Conservation (phyloP, 2,329 filamentous ascomycete genomes). For the Fusarium floridanum region DNA sequence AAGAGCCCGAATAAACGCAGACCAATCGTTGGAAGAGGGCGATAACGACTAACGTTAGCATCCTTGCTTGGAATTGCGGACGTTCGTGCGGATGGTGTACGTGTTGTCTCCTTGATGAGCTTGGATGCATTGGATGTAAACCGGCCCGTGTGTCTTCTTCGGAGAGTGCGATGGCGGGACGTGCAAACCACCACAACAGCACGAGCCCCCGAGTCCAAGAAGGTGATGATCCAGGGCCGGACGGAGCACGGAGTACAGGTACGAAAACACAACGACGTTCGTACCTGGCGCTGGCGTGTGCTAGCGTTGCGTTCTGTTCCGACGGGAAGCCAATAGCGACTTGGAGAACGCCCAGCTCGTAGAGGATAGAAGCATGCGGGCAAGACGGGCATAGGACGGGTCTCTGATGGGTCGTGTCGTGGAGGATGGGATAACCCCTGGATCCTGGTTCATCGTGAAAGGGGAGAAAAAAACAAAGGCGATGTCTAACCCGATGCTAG, state of each 20-base stretch:
- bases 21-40: slow-evolving; percentile 43
- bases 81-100: slow-evolving; percentile 13
- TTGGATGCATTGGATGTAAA: slow-evolving; percentile 27
- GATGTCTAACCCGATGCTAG: slow-evolving; percentile 3
- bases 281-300: slow-evolving; percentile 14
- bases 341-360: slow-evolving; percentile 16
- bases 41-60: slow-evolving; percentile 17
- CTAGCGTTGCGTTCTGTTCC: slow-evolving; percentile 25
- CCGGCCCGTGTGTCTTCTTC: slow-evolving; percentile 39
- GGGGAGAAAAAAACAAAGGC: slow-evolving; percentile 8
- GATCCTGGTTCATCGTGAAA: slow-evolving; percentile 36
- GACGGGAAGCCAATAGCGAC: slow-evolving; percentile 24
- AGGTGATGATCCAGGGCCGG: slow-evolving; percentile 16
- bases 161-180: slow-evolving; percentile 44
- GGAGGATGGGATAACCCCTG: slow-evolving; percentile 32
- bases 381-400: slow-evolving; percentile 35
- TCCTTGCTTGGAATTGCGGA: slow-evolving; percentile 27
- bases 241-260: slow-evolving; percentile 18
- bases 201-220: slow-evolving; percentile 18
- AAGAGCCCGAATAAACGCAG: slow-evolving; percentile 26
- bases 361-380: slow-evolving; percentile 12
- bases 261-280: slow-evolving; percentile 17
- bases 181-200: slow-evolving; percentile 32
- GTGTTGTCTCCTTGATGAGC: slow-evolving; percentile 6
- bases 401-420: slow-evolving; percentile 34